A percentile compares a stretch with the other conserved stretches of the same genome.
Evolutionary conservation across 345 rosid genomes (phyloP).

Genomic region (Citrus cavaleriei): DNA sequence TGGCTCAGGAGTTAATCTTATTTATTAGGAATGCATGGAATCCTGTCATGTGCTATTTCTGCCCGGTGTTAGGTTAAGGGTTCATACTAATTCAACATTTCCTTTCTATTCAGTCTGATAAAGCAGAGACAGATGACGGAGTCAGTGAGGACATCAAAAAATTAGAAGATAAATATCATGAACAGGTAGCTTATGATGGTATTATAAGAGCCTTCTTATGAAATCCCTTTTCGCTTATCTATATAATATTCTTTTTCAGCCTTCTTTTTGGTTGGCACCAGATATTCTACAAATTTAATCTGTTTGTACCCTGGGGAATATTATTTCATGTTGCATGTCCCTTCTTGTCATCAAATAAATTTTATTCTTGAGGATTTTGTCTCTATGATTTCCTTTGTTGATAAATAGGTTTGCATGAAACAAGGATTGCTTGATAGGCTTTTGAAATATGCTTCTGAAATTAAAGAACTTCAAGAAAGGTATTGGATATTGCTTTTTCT

Average conservation of each 20-base stretch:
- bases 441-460: conserved; percentile 56
- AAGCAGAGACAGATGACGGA: conserved; percentile 51
- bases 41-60: conserved; percentile 6
- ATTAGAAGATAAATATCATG: conserved; percentile 56
- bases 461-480: conserved; percentile 72
- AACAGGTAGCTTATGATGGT: conserved; percentile 57
- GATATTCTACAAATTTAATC: conserved; percentile 4
- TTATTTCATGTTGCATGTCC: conserved; percentile 9
- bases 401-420: conserved; percentile 64
- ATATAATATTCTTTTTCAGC: neutral
- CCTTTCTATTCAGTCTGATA: conserved; percentile 47
- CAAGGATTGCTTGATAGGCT: conserved; percentile 56
- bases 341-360: conserved; percentile 5
- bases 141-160: conserved; percentile 50
- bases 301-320: neutral
- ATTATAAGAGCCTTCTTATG: conserved; percentile 2
- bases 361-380: neutral
- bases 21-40: conserved; percentile 7
- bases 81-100: conserved; percentile 11
- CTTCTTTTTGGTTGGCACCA: neutral
- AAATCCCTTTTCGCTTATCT: neutral
- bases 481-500: conserved; percentile 29
- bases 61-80: neutral
- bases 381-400: conserved; percentile 10
- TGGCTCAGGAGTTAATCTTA: neutral